phyloP scores from a whole-genome alignment of 2,329 filamentous ascomycete species.

The Exophiala lecanii-corni region DNA sequence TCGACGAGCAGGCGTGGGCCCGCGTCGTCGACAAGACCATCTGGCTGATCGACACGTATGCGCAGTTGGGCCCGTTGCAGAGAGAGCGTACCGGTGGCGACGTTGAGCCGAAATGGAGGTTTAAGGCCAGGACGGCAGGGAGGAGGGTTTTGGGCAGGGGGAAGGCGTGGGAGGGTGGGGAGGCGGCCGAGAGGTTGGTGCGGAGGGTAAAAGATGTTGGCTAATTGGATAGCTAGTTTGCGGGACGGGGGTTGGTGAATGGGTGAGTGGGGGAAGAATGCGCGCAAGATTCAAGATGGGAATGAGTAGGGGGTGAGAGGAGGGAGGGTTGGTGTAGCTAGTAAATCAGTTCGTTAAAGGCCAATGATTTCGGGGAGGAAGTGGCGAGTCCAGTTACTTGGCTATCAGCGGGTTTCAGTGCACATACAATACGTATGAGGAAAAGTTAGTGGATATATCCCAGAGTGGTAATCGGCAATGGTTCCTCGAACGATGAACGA shows the following conservation, averaged over 20 bases:
- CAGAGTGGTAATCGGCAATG: no score
- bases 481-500: no score
- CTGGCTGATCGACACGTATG: slow-evolving; percentile 75
- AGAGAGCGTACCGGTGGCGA: slow-evolving; percentile 48
- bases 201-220: neutral
- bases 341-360: no score
- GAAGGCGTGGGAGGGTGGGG: slow-evolving; percentile 64
- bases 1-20: slow-evolving; percentile 62
- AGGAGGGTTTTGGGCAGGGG: slow-evolving; percentile 78
- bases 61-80: slow-evolving; percentile 62
- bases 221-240: neutral
- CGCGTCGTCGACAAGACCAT: slow-evolving; percentile 73
- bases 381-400: no score
- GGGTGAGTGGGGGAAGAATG: neutral
- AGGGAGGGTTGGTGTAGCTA: no score
- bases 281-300: no score
- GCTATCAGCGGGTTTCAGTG: no score
- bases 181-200: slow-evolving; percentile 33
- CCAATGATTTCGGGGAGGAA: no score
- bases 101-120: slow-evolving; percentile 77
- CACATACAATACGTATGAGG: no score
- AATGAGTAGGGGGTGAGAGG: no score
- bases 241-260: neutral
- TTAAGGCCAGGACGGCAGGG: slow-evolving; percentile 80
- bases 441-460: no score